Percentiles rank a stretch among this genome's conserved stretches.
Evolutionary conservation across 2,329 filamentous ascomycete genomes (phyloP).

Genomic region (Pseudocercospora vitis): DNA sequence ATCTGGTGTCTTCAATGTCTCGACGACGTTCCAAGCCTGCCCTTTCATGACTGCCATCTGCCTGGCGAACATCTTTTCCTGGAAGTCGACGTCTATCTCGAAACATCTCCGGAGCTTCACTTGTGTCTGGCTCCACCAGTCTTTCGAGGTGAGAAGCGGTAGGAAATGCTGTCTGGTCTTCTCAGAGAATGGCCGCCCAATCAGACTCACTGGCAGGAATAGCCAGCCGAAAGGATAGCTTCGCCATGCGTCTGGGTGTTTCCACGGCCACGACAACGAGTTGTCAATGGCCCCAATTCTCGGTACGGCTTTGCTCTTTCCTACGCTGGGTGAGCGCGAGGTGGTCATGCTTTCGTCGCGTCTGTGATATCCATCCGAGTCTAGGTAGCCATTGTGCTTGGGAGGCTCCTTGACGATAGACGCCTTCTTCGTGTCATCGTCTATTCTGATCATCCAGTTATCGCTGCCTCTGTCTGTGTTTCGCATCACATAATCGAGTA

Average conservation of each 20-base stretch:
- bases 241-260: constrained; percentile 87
- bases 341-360: constrained; percentile 83
- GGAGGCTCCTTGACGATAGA: constrained; percentile 84
- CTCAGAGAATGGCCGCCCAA: constrained; percentile 93
- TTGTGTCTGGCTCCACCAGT: constrained; percentile 97
- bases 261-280: constrained; percentile 98
- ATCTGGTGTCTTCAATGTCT: constrained; percentile 88
- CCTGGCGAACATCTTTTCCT: constrained; percentile 97
- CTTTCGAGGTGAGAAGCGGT: constrained; percentile 88
- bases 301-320: constrained; percentile 59
- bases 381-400: constrained; percentile 52
- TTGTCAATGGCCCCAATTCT: constrained; percentile 94
- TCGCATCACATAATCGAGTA: constrained; percentile 97
- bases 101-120: constrained; percentile 83
- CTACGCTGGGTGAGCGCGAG: constrained; percentile 34
- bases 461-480: constrained; percentile 96
- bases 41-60: constrained; percentile 99
- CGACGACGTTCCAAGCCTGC: constrained; percentile 98
- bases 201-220: constrained; percentile 92
- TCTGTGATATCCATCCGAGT: constrained; percentile 32
- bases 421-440: constrained; percentile 78
- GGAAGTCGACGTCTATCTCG: constrained; percentile 89
- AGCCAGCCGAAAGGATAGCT: constrained; percentile 99
- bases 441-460: constrained; percentile 99
- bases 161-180: constrained; percentile 92